Base-by-base conservation (phyloP, 2,329 filamentous ascomycete species). In the Cryphonectria naterciae region DNA sequence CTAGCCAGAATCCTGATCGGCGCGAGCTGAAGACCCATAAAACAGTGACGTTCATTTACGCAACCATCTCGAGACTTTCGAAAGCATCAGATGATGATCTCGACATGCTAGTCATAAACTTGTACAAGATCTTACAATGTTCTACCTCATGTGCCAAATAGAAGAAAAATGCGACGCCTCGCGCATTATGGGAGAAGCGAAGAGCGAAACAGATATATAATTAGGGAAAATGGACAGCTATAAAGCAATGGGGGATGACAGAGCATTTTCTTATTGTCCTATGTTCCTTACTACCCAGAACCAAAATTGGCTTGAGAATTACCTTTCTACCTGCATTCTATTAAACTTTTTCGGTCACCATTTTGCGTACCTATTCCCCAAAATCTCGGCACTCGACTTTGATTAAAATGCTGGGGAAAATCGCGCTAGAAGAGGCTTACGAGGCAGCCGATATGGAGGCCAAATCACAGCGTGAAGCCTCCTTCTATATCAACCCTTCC, bases 341-440 rank as follows among this genome's bases (percentile, higher is more conserved):
- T 17, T 15, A 64, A 15, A 17, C 11, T 54, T 4, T 8, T 54
- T 6, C 2, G 56, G 19, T 32, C 61, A 25, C 32, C 25, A 10
- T 32, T 15, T 19, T 15, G 25, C 15, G 52, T 10, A 28, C 5
- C n/a, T 13, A 35, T 32, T 58, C 5, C 10, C 28, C 6, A 35
- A 35, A 35, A 4, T 19, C 35, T 28, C 25, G 46, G 1, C 35
- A 43, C 2, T 3, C 11, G 39, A 19, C 25, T n/a, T 25, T 22
- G 2, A 32, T 32, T 32, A 68, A 60, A 15, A 71, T 72, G 71
- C 56, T 68, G 19, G 68, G 71, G 17, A 72, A 72, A 43, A 70
- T 72, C 54, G 71, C 71, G 28, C 62, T 72, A 13, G 71, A 72
- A 32, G 71, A 72, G 56, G 71, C 71, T 52, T 70, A 54, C 11